phyloP scores from a whole-genome alignment of 2,329 filamentous ascomycete species.

The Colletotrichum sidae region DNA sequence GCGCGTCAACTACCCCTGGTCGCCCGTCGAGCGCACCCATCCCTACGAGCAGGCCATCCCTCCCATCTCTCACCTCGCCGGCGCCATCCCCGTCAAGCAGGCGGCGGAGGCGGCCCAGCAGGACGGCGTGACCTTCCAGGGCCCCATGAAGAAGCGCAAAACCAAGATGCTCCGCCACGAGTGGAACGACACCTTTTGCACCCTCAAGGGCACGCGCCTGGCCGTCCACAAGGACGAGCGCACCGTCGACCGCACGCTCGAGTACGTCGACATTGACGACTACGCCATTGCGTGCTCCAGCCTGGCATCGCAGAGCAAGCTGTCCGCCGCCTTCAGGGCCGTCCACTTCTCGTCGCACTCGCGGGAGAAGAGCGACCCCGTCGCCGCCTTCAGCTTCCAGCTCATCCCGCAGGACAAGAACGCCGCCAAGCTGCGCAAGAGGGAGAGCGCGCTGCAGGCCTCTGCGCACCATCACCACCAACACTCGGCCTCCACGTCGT shows the following conservation, averaged over 20 bases:
- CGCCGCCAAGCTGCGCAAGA: constrained; percentile 60
- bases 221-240: constrained; percentile 78
- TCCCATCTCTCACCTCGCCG: constrained; percentile 41
- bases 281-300: constrained; percentile 89
- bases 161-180: constrained; percentile 90
- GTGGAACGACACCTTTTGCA: constrained; percentile 93
- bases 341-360: constrained; percentile 71
- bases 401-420: constrained; percentile 78
- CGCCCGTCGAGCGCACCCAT: constrained; percentile 57
- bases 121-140: constrained; percentile 76
- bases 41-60: constrained; percentile 59
- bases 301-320: constrained; percentile 79
- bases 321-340: constrained; percentile 88
- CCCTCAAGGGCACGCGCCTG: constrained; percentile 79
- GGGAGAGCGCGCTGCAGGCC: constrained; percentile 60
- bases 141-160: constrained; percentile 95
- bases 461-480: constrained; percentile 2
- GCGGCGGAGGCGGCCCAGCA: constrained; percentile 47
- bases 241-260: constrained; percentile 68
- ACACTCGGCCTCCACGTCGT: constrained; percentile 40
- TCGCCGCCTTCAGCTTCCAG: constrained; percentile 85
- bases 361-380: constrained; percentile 66
- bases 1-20: constrained; percentile 68
- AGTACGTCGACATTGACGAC: constrained; percentile 89
- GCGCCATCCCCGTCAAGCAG: constrained; percentile 39